Conservation (phyloP, 1,284 basidiomycete genomes). For the Cutaneotrichosporon dermatis region DNA sequence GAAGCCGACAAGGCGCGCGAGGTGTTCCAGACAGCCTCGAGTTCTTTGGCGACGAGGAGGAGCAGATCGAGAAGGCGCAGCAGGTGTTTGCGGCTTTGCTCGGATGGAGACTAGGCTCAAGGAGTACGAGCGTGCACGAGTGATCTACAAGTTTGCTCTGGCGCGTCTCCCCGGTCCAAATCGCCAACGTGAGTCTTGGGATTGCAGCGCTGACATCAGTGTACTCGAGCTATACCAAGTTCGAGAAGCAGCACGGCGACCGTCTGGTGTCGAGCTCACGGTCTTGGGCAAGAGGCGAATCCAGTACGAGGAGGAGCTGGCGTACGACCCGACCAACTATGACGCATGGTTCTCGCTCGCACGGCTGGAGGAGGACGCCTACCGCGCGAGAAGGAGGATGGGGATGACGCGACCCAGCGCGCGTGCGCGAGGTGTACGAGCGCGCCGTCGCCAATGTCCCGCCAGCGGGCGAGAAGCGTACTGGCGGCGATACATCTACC, state of each 20-base stretch:
- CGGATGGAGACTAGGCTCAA: slow-evolving; percentile 96
- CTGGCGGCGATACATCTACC: slow-evolving; percentile 84
- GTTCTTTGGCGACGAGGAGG: slow-evolving; percentile 96
- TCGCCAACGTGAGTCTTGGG: slow-evolving; percentile 56
- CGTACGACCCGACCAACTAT: slow-evolving; percentile 85
- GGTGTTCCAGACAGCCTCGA: slow-evolving; percentile 96
- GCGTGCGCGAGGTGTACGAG: slow-evolving; percentile 92
- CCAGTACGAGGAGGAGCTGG: slow-evolving; percentile 92
- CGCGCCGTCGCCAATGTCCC: slow-evolving; percentile 94
- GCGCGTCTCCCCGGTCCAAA: slow-evolving; percentile 86
- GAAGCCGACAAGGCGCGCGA: slow-evolving; percentile 85
- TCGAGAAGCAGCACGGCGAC: slow-evolving; percentile 96
- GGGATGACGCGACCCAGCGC: slow-evolving; percentile 55
- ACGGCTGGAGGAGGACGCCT: slow-evolving; percentile 84
- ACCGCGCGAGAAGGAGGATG: slow-evolving; percentile 68
- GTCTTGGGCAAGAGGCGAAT: slow-evolving; percentile 94
- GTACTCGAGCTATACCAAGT: slow-evolving; percentile 90
- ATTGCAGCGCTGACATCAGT: slow-evolving; percentile 21
- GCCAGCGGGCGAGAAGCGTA: slow-evolving; percentile 60
- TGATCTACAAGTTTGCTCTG: slow-evolving; percentile 98
- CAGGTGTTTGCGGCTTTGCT: slow-evolving; percentile 89
- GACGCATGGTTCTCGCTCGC: slow-evolving; percentile 99
- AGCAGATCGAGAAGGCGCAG: slow-evolving; percentile 94
- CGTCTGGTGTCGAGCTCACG: slow-evolving; percentile 84
- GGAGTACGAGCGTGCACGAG: slow-evolving; percentile 92